Percentiles rank a stretch among this genome's conserved stretches.
Evolutionary conservation across 2,329 filamentous ascomycete genomes (phyloP).

Genomic region (Fusarium nematophilum): DNA sequence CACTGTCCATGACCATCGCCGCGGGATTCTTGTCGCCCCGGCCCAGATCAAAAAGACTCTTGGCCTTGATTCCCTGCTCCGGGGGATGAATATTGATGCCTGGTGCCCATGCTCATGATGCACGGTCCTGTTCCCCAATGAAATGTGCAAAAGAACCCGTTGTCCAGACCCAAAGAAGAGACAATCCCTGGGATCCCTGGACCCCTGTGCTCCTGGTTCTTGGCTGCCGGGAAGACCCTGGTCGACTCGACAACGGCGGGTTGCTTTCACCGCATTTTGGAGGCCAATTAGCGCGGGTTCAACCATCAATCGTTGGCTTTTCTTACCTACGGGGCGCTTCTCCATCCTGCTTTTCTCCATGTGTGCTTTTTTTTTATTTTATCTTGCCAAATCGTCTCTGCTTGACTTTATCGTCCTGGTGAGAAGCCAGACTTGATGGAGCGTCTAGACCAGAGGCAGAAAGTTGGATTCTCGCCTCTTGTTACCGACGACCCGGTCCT

Average conservation of each 20-base stretch:
- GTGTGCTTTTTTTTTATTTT: conserved; percentile 24
- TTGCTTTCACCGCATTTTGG: conserved; percentile 46
- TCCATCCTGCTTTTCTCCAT: neutral
- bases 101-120: conserved; percentile 8
- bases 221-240: conserved; percentile 40
- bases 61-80: conserved; percentile 6
- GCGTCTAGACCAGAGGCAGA: conserved; percentile 4
- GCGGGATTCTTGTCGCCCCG: conserved; percentile 30
- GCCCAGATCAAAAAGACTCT: neutral
- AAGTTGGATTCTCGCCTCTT: conserved; percentile 8
- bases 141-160: conserved; percentile 10
- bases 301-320: conserved; percentile 28
- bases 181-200: conserved; percentile 2
- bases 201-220: conserved; percentile 4
- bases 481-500: conserved; percentile 15
- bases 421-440: neutral
- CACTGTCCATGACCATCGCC: conserved; percentile 36
- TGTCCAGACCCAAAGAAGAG: conserved; percentile 14
- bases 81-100: conserved; percentile 6
- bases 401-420: conserved; percentile 1
- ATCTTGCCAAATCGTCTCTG: conserved; percentile 11
- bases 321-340: conserved; percentile 19
- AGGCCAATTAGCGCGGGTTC: conserved; percentile 33
- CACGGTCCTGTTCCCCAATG: neutral
- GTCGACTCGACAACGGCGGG: conserved; percentile 34